Base-by-base conservation (phyloP, 768 basidiomycete species). In the Boletus rubescentipes region DNA sequence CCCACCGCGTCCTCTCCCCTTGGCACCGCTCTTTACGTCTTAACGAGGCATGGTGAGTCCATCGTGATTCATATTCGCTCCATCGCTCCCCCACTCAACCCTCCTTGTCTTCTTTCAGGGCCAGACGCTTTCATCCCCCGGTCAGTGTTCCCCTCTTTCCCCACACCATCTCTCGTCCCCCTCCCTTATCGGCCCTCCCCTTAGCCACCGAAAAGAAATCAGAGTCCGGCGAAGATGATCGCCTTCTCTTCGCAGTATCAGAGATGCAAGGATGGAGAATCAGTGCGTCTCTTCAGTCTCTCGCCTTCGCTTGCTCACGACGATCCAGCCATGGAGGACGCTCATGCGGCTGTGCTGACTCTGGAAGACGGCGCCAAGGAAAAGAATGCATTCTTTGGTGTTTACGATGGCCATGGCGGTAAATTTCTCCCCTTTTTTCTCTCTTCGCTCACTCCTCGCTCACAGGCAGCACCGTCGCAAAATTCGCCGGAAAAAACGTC, bases 201-300 rank as follows among this genome's bases (percentile, higher is more conserved):
- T 35, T 63, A 94, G 93, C 85, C 20, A 93, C 89, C 49, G 81
- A 83, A 60, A 99, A 98, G 79, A 81, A 79, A 67, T 86, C 91
- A 5, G 80, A 85, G 61, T 71, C 78, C 20, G 93, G 91, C 39
- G 78, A 76, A 58, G 86, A 92, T 82, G 79, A 76, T 55, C 81
- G 82, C 53, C 86, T 82, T 71, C 64, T 79, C 42, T 98, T 86
- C 72, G 88, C 82, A 8, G 80, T 97, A 39, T 87, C 90, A 42
- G 95, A 98, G 74, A 98, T 98, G 96, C 97, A 99, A 73, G 97
- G 97, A 64, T 99, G 97, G 97, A 81, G 97, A 73, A 88, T 98
- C 74, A 85, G 96, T 99, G 66, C 75, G 96, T 87, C 30, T 55
- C 2, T 35, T 46, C 15, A 1, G 8, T 1, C 10, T n/a, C 31